phyloP scores from a whole-genome alignment of 2,329 filamentous ascomycete species.

The Aspergillus thermomutatus region DNA sequence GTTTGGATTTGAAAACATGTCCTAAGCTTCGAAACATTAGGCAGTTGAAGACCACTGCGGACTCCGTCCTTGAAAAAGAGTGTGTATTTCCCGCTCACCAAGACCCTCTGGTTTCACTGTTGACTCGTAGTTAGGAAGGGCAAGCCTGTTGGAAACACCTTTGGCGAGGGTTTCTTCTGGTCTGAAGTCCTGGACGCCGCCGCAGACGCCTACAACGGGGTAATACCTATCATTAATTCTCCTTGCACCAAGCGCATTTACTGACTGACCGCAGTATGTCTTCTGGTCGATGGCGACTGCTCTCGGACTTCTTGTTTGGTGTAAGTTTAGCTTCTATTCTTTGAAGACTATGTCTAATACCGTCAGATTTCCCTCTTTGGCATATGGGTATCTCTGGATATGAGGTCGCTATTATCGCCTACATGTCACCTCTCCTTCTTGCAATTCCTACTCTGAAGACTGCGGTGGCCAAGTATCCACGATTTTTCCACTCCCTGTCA shows the following conservation, averaged over 20 bases:
- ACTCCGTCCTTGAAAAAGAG: conserved; percentile 66
- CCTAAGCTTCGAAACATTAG: conserved; percentile 41
- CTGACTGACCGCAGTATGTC: conserved; percentile 62
- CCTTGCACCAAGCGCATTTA: neutral
- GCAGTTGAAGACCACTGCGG: conserved; percentile 47
- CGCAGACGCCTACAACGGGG: conserved; percentile 88
- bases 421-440: conserved; percentile 76
- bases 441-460: conserved; percentile 66
- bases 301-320: conserved; percentile 88
- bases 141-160: conserved; percentile 67
- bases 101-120: conserved; percentile 10
- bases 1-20: conserved; percentile 35
- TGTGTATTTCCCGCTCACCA: conserved; percentile 49
- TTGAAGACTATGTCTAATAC: conserved; percentile 14
- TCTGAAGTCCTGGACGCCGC: conserved; percentile 71
- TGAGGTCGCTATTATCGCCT: conserved; percentile 82
- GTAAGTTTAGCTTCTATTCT: conserved; percentile 51
- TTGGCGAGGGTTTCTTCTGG: conserved; percentile 70
- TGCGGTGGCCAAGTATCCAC: conserved; percentile 65
- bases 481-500: conserved; percentile 70
- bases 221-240: conserved; percentile 43
- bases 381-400: conserved; percentile 99
- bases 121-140: conserved; percentile 60
- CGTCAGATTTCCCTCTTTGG: conserved; percentile 87
- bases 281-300: conserved; percentile 96